Evolutionary conservation across 208 protist genomes (phyloP).

Genomic region (Crithidia expoeki): DNA sequence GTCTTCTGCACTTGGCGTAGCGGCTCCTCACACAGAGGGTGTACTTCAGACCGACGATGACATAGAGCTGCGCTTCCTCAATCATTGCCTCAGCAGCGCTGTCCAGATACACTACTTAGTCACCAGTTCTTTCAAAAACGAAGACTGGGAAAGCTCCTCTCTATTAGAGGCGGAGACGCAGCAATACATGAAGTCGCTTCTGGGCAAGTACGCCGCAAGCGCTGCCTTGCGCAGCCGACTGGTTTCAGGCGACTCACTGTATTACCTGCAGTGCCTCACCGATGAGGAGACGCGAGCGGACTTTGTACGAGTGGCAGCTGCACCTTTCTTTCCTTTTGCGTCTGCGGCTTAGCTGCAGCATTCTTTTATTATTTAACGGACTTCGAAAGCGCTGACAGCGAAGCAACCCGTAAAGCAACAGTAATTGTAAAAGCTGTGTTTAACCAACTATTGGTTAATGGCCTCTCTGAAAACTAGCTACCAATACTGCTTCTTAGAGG

Average conservation of each 20-base stretch:
- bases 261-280: constrained; percentile 78
- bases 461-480: no score
- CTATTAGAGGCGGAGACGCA: constrained; percentile 60
- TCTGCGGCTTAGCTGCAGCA: background rate
- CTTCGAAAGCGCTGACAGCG: no score
- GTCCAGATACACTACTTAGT: constrained; percentile 68
- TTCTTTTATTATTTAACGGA: no score
- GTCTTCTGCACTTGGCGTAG: no score
- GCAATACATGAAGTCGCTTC: constrained; percentile 53
- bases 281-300: constrained; percentile 50
- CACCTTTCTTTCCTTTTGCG: constrained; percentile 51
- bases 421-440: no score
- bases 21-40: no score
- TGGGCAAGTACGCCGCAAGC: constrained; percentile 53
- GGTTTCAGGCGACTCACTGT: constrained; percentile 41
- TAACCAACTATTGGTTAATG: no score
- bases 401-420: no score
- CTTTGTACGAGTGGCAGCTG: constrained; percentile 68
- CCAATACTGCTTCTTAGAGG: no score
- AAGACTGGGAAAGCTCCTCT: constrained; percentile 26
- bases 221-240: constrained; percentile 46
- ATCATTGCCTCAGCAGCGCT: constrained; percentile 59
- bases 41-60: background rate
- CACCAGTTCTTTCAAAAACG: constrained; percentile 40
- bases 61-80: constrained; percentile 57